phyloP scores from a whole-genome alignment of 306 rosid genomes.

The Citrullus colocynthis region DNA sequence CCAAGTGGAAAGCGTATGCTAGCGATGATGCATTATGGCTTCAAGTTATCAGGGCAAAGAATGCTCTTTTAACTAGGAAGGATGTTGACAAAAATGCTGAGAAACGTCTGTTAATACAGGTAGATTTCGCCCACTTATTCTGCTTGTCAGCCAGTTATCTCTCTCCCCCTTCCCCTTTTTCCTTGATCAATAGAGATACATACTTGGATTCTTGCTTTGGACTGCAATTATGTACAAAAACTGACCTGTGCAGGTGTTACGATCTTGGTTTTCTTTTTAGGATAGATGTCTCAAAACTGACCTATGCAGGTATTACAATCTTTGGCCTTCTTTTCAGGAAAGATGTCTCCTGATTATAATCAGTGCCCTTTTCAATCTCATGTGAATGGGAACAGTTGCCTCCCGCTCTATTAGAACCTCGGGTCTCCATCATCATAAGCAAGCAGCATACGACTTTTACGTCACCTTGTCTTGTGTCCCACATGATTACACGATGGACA shows the following conservation, averaged over 20 bases:
- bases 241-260: no score
- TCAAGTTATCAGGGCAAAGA: conserved; percentile 51
- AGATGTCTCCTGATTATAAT: background rate
- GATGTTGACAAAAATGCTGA: conserved; percentile 25
- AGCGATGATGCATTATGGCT: conserved; percentile 33
- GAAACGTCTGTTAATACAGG: conserved; percentile 38
- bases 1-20: conserved; percentile 37
- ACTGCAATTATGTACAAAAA: background rate
- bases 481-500: background rate
- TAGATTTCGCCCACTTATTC: conserved; percentile 12
- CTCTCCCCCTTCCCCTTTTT: background rate
- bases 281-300: background rate
- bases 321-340: background rate
- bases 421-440: background rate
- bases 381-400: background rate
- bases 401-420: background rate
- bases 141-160: background rate
- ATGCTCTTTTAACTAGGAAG: conserved; percentile 23
- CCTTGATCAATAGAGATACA: background rate
- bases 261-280: no score
- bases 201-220: conserved; percentile 1
- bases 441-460: background rate
- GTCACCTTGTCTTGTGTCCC: background rate
- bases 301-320: background rate
- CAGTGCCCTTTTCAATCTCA: background rate